These are phyloP conservation scores for Cryptococcus sp. DNA, from an alignment of 1,284 basidiomycete species.

Conservation along the genomic window DNA sequence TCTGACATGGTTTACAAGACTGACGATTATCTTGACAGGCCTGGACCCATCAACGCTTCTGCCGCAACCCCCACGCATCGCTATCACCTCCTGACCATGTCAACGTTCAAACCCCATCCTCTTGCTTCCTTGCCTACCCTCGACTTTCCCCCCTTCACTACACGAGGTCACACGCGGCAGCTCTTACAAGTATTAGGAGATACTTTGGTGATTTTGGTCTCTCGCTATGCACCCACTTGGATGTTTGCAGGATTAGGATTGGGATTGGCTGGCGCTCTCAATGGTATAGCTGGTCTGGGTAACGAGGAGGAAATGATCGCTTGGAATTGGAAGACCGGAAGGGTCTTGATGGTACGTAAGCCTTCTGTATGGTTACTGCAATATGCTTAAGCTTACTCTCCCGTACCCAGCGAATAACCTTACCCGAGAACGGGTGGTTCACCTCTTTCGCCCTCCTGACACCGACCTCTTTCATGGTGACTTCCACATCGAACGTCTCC, in stretches of 20 bases:
- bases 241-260: constrained; percentile 36
- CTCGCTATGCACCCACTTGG: constrained; percentile 32
- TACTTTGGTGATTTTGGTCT: constrained; percentile 46
- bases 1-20: not conserved
- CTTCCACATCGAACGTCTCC: constrained; percentile 31
- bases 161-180: constrained; percentile 37
- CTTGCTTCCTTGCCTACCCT: constrained; percentile 36
- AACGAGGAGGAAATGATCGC: constrained; percentile 48
- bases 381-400: not conserved
- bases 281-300: constrained; percentile 14
- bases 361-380: not conserved
- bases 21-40: constrained; percentile 10
- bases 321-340: constrained; percentile 54
- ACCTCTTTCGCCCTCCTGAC: constrained; percentile 35
- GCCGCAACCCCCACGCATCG: constrained; percentile 34
- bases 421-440: constrained; percentile 38
- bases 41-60: constrained; percentile 6
- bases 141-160: constrained; percentile 41
- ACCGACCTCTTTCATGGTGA: constrained; percentile 40
- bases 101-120: constrained; percentile 47
- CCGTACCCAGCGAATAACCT: constrained; percentile 25
- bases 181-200: constrained; percentile 51
- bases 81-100: constrained; percentile 48
- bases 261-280: constrained; percentile 13
- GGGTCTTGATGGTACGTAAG: constrained; percentile 38